Evolutionary conservation across 2,329 filamentous ascomycete genomes (phyloP).

Genomic region (Curvularia spicifera): DNA sequence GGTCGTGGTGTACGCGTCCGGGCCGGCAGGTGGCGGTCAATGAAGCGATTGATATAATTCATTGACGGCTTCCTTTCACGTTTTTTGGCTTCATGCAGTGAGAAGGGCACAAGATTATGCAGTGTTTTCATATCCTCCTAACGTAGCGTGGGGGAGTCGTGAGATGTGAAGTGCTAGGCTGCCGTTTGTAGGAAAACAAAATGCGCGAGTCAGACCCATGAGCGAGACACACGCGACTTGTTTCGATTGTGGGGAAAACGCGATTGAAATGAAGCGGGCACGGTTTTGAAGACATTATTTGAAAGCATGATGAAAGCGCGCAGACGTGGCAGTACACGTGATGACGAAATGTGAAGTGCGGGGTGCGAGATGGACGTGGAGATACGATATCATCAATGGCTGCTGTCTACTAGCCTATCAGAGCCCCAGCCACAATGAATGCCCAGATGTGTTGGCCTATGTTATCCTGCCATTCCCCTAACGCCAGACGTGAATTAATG

Average conservation of each 20-base stretch:
- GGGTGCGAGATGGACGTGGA: slow-evolving; percentile 8
- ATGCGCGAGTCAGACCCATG: slow-evolving; percentile 2
- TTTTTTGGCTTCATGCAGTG: background rate
- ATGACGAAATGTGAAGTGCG: slow-evolving; percentile 1
- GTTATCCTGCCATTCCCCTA: background rate
- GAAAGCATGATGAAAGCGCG: background rate
- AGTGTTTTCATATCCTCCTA: slow-evolving; percentile 9
- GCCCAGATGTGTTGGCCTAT: background rate
- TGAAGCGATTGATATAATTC: slow-evolving; percentile 21
- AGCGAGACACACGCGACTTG: background rate
- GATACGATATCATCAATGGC: slow-evolving; percentile 1
- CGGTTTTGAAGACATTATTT: background rate
- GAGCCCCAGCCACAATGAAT: background rate
- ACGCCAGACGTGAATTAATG: slow-evolving; percentile 1
- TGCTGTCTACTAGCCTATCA: slow-evolving; percentile 1
- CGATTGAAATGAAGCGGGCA: background rate
- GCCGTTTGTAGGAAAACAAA: slow-evolving; percentile 9
- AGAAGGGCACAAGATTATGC: background rate
- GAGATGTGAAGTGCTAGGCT: slow-evolving; percentile 11
- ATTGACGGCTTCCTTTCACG: slow-evolving; percentile 5
- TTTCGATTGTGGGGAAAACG: background rate
- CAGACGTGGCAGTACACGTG: slow-evolving; percentile 1
- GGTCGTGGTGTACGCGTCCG: slow-evolving; percentile 1
- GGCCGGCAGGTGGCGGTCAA: slow-evolving; percentile 9
- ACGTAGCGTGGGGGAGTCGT: slow-evolving; percentile 2